Evolutionary conservation across 2,329 filamentous ascomycete genomes (phyloP).

Genomic region (Microsporum audouinii): DNA sequence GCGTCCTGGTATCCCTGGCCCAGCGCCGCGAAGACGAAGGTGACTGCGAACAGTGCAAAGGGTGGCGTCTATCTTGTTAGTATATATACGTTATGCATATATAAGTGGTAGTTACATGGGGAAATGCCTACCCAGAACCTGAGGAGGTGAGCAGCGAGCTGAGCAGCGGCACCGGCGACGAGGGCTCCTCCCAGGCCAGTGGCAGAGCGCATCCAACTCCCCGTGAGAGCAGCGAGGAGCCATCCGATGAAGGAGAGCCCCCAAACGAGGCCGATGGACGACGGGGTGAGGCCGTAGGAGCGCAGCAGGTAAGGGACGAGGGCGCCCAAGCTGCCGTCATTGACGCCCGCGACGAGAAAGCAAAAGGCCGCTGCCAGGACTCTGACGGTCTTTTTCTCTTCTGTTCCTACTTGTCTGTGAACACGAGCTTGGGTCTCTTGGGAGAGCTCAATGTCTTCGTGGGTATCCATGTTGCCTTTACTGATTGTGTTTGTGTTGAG

Average conservation of each 20-base stretch:
- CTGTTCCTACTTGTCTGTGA: neutral
- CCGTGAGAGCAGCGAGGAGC: slow-evolving; percentile 47
- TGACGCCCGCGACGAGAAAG: slow-evolving; percentile 55
- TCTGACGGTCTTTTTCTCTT: slow-evolving; percentile 24
- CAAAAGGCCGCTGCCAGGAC: slow-evolving; percentile 47
- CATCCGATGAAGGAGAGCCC: slow-evolving; percentile 49
- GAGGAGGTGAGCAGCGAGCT: slow-evolving; percentile 43
- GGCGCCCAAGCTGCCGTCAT: slow-evolving; percentile 53
- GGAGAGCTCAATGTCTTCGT: neutral
- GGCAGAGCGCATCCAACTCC: slow-evolving; percentile 42
- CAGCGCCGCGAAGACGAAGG: slow-evolving; percentile 47
- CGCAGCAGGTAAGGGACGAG: slow-evolving; percentile 52
- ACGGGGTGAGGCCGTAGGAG: slow-evolving; percentile 44
- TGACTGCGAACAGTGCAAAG: slow-evolving; percentile 46
- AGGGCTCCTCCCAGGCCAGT: slow-evolving; percentile 49
- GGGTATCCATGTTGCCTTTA: neutral
- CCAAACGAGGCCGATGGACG: slow-evolving; percentile 42
- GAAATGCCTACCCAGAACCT: slow-evolving; percentile 39
- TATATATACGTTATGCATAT: neutral
- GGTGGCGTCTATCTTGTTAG: slow-evolving; percentile 29
- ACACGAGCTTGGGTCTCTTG: neutral
- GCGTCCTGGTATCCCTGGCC: slow-evolving; percentile 55
- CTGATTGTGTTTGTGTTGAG: no score
- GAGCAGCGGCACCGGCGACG: slow-evolving; percentile 44
- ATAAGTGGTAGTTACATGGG: neutral